These are phyloP conservation scores for Antitrichia curtipendula DNA, from an alignment of 225 moss, liverwort and hornwort species.

Conservation along the genomic window DNA sequence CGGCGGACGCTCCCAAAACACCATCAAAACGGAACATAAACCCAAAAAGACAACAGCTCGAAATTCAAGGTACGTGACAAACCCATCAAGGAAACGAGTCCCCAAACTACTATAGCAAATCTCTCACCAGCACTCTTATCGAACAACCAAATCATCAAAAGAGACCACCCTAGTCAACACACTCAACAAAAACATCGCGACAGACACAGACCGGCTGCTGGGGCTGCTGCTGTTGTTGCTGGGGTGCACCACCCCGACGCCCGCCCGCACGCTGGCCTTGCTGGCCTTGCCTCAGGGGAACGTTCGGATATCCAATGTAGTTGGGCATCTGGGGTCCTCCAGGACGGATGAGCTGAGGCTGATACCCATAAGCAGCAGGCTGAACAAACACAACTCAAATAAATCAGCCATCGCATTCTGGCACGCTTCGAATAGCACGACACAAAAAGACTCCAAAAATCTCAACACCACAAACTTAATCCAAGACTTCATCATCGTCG, in stretches of 20 bases:
- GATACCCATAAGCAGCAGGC: conserved; percentile 84
- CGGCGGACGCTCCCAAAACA: neutral
- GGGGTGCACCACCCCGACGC: conserved; percentile 69
- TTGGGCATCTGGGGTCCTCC: conserved; percentile 77
- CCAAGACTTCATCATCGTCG: too few species aligned
- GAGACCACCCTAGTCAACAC: neutral
- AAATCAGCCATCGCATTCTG: neutral
- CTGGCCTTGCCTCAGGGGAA: conserved; percentile 71
- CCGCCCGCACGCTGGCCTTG: conserved; percentile 81
- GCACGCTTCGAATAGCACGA: too few species aligned
- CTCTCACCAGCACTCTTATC: neutral
- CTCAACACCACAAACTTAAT: neutral
- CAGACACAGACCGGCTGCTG: conserved; percentile 50
- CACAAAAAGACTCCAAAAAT: too few species aligned
- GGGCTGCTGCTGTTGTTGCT: conserved; percentile 77
- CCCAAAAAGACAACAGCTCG: too few species aligned
- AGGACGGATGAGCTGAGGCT: conserved; percentile 86
- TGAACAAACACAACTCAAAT: neutral
- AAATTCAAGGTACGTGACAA: neutral
- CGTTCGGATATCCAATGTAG: conserved; percentile 63
- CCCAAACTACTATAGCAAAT: neutral
- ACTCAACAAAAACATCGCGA: neutral
- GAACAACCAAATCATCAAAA: neutral
- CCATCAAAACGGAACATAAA: neutral
- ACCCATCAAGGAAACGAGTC: neutral